Evolutionary conservation across 1,139 yeast species (phyloP), one percentile per base, ranked within the genome.

Genomic region (Taphrina populina): DNA sequence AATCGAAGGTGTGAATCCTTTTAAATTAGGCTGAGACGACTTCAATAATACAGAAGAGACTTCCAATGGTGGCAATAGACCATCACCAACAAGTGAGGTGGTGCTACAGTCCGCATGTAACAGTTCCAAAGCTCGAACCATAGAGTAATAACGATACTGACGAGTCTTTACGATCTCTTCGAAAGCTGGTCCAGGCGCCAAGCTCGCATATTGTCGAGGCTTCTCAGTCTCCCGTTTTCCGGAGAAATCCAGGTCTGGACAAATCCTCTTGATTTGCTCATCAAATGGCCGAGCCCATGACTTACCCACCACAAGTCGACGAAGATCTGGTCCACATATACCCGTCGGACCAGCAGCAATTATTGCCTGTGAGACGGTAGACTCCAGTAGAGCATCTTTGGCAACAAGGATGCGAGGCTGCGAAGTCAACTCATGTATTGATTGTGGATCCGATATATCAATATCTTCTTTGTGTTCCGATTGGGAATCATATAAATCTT

Each of bases 261-360:
- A 37, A 5, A 43, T 35, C 11, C 47, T 24, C 29, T 43, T 43
- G 10, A 43, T 43, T 6, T 43, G 13, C 15, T 43, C 47, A 20
- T 43, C 47, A 19, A 43, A 43, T 10, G 47, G 47, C 4, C 47
- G 35, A 11, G 20, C 5, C 47, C 47, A 43, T 6, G 29, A 21
- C 4, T 30, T 20, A 2, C 47, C 37, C 7, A 43, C 47, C 11
- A 30, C 13, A 17, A 13, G 11, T 6, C 15, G n/a, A n/a, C 37
- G 37, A 19, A 43, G 26, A 19, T 30, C 27, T 21, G 47, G 47
- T 3, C 47, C 47, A 8, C 37, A 30, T 11, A 30, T n/a, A 6
- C 47, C 47, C 1, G 17, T 11, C n/a, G 7, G 5, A 2, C 47
- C 47, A 19, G 35, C 36, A n/a, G 17, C 2, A 19, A 2, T 6